Evolutionary conservation across 176 grass and related monocot genomes (phyloP).

Genomic region (Zizania latifolia): DNA sequence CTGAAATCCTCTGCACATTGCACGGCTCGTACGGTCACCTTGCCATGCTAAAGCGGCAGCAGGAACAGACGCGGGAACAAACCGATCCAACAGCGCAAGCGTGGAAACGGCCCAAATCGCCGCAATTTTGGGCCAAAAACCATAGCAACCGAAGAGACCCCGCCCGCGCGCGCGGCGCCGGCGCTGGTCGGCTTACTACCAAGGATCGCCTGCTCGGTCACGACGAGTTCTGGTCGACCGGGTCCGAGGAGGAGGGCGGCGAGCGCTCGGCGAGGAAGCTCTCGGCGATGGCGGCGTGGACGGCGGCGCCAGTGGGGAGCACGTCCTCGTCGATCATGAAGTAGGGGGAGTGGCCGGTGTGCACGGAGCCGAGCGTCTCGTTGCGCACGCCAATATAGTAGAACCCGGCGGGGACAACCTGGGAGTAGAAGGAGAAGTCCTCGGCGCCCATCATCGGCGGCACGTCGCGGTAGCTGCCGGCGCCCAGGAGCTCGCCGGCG

Average conservation of each 20-base stretch:
- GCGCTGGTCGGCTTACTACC: neutral
- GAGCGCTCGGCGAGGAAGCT: constrained; percentile 52
- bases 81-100: neutral
- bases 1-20: no score
- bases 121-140: neutral
- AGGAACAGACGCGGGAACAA: no score
- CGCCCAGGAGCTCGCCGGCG: constrained; percentile 47
- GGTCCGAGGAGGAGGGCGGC: neutral
- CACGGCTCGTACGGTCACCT: no score
- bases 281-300: constrained; percentile 92
- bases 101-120: neutral
- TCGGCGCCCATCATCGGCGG: constrained; percentile 89
- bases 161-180: neutral
- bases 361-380: constrained; percentile 72
- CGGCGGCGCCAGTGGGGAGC: constrained; percentile 71
- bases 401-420: constrained; percentile 72
- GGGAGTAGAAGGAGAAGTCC: constrained; percentile 96
- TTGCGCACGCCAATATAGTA: constrained; percentile 85
- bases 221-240: neutral
- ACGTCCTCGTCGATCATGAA: constrained; percentile 97
- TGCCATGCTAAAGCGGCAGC: no score
- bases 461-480: constrained; percentile 45
- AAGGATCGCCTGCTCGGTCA: neutral
- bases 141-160: neutral
- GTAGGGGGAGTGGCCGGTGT: constrained; percentile 58